Evolutionary conservation across 495 filamentous ascomycete genomes (phyloP), one percentile per base, ranked within the genome.

Genomic region (Pseudoneurospora amorphoporcata): DNA sequence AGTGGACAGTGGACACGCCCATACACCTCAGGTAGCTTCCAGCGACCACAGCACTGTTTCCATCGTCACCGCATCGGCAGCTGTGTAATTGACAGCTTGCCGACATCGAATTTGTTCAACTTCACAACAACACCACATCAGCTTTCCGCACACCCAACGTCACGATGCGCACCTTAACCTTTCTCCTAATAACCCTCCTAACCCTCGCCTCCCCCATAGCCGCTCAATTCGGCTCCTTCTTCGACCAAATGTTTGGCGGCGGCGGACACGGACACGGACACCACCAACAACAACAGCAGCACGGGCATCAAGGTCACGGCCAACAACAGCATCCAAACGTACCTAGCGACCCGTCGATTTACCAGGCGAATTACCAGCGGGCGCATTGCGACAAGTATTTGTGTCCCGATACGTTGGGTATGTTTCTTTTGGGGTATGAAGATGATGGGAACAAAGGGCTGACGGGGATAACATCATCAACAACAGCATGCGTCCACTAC

Each of bases 371-470:
- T 69, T 95, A 94, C 83, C 85, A 89, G 45, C 75, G 77, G 70
- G 88, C 91, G 9, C 89, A 88, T 78, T 98, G 94, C 84, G 87
- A 90, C 73, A 92, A 94, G 76, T 98, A 97, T 79, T 88, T 97
- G n/a, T 97, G 94, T 78, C 94, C 94, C 1, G 91, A 89, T 69
- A 97, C 93, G 4, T 87, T 97, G 35, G 89, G 84, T 86, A 75
- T 65, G 80, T 29, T 23, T 32, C 32, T 41, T 12, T 12, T 43
- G 41, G 23, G 23, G 23, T 23, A 23, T 23, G 23, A 37, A 5
- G 35, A 37, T 37, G 35, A 37, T 37, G 23, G n/a, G n/a, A n/a
- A n/a, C n/a, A n/a, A n/a, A n/a, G n/a, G 47, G 35, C 8, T 39
- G 35, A 72, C 16, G 40, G 3, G 61, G n/a, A 68, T 10, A 14